These are phyloP conservation scores for Leccinum aurantiacum DNA, from an alignment of 768 basidiomycete species.

Conservation along the genomic window DNA sequence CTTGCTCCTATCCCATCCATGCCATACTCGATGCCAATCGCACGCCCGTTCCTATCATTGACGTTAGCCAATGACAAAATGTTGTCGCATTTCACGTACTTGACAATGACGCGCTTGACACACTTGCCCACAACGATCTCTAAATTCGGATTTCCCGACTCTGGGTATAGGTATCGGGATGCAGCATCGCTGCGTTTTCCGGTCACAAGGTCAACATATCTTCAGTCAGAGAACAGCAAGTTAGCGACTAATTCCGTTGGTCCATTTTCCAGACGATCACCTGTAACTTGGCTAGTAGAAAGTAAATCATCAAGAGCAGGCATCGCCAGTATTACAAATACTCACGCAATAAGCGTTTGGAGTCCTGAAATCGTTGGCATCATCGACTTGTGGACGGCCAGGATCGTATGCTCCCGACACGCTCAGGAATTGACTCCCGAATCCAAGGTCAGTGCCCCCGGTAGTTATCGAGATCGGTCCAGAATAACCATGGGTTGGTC, in stretches of 20 bases:
- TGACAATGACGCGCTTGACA: neutral
- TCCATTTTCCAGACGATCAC: too few species aligned
- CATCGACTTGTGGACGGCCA: too few species aligned
- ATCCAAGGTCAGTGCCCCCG: too few species aligned
- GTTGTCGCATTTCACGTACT: neutral
- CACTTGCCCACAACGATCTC: constrained; percentile 28
- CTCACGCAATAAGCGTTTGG: too few species aligned
- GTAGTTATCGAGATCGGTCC: too few species aligned
- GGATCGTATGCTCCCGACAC: too few species aligned
- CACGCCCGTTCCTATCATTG: constrained; percentile 30
- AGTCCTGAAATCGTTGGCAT: too few species aligned
- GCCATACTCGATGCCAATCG: constrained; percentile 37
- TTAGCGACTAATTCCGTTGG: too few species aligned
- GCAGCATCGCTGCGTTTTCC: constrained; percentile 29
- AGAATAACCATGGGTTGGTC: too few species aligned
- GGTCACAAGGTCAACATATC: constrained; percentile 52
- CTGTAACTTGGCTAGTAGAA: too few species aligned
- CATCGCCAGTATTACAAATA: too few species aligned
- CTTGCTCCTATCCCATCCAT: constrained; percentile 6
- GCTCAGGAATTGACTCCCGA: too few species aligned
- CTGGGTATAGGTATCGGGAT: constrained; percentile 35
- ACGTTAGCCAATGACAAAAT: neutral
- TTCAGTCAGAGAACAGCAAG: constrained; percentile 19
- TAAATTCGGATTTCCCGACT: constrained; percentile 28
- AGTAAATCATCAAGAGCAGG: constrained; percentile 19